Evolutionary conservation across 2,329 filamentous ascomycete genomes (phyloP).

Genomic region (Aspergillus quadrilineatus): DNA sequence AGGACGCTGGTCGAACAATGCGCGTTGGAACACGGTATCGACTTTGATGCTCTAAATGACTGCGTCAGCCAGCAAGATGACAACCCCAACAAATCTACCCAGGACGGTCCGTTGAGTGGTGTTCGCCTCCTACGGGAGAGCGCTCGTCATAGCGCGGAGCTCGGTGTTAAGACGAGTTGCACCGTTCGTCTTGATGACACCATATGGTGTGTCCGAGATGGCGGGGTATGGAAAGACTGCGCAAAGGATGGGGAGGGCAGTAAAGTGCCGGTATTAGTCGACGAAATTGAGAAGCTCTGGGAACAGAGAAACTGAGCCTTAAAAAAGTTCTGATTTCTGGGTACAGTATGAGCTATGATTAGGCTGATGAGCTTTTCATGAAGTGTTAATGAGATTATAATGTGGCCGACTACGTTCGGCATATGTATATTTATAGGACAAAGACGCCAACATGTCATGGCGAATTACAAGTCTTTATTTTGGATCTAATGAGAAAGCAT

Average conservation of each 20-base stretch:
- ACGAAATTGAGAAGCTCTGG: slow-evolving; percentile 73
- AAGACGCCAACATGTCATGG: background rate
- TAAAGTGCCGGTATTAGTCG: slow-evolving; percentile 63
- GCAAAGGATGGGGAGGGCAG: slow-evolving; percentile 59
- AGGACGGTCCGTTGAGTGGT: slow-evolving; percentile 60
- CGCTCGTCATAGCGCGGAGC: slow-evolving; percentile 55
- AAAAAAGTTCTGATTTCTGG: background rate
- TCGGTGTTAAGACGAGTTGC: slow-evolving; percentile 69
- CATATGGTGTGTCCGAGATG: slow-evolving; percentile 81
- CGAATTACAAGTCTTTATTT: background rate
- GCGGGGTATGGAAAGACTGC: slow-evolving; percentile 76
- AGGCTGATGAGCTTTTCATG: background rate
- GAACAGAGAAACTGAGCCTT: slow-evolving; percentile 29
- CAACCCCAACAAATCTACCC: slow-evolving; percentile 53
- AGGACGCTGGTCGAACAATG: slow-evolving; percentile 79
- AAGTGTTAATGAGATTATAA: background rate
- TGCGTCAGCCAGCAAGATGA: slow-evolving; percentile 79
- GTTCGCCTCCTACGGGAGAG: slow-evolving; percentile 46
- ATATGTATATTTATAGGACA: background rate
- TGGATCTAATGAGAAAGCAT: background rate
- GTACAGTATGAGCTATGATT: background rate
- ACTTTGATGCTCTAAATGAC: slow-evolving; percentile 75
- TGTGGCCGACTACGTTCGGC: background rate
- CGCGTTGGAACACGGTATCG: slow-evolving; percentile 84
- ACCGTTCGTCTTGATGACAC: slow-evolving; percentile 76